phyloP scores from a whole-genome alignment of 1,139 yeast species.

The Blastobotrys serpentis region DNA sequence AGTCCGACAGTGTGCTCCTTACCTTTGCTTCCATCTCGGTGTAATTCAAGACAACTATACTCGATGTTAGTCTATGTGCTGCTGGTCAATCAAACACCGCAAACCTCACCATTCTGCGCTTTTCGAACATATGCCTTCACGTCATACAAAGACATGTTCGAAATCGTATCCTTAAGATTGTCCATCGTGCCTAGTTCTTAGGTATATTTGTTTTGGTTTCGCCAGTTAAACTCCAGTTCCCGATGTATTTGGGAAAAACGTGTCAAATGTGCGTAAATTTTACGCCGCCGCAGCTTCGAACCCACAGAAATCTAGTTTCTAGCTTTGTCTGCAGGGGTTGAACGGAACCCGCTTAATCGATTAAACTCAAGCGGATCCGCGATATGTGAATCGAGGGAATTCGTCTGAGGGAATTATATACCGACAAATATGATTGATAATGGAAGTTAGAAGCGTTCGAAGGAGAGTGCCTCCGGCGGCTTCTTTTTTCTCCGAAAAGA shows the following conservation, averaged over 20 bases:
- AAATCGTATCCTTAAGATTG: slow-evolving; percentile 65
- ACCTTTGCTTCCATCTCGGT: slow-evolving; percentile 96
- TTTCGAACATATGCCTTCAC: slow-evolving; percentile 97
- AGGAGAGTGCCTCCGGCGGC: not conserved
- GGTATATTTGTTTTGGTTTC: not conserved
- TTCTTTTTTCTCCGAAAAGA: not conserved
- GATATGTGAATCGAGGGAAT: too few relatives aligned
- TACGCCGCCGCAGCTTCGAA: not conserved
- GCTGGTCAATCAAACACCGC: not conserved
- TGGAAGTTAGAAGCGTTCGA: too few relatives aligned
- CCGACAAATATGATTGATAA: too few relatives aligned
- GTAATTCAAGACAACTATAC: slow-evolving; percentile 74
- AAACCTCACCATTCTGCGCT: slow-evolving; percentile 75
- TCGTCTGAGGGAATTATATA: too few relatives aligned
- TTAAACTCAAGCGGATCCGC: too few relatives aligned
- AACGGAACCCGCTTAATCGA: too few relatives aligned
- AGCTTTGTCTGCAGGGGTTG: too few relatives aligned
- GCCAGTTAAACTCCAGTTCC: not conserved
- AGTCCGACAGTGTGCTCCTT: too few relatives aligned
- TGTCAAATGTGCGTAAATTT: not conserved
- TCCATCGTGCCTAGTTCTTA: slow-evolving; percentile 51
- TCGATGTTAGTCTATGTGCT: not conserved
- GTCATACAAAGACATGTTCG: slow-evolving; percentile 86
- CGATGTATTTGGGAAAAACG: not conserved
- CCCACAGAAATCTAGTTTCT: not conserved